Evolutionary conservation across 176 grass and related monocot species (phyloP).

Genomic region (Saccharum spontaneum): DNA sequence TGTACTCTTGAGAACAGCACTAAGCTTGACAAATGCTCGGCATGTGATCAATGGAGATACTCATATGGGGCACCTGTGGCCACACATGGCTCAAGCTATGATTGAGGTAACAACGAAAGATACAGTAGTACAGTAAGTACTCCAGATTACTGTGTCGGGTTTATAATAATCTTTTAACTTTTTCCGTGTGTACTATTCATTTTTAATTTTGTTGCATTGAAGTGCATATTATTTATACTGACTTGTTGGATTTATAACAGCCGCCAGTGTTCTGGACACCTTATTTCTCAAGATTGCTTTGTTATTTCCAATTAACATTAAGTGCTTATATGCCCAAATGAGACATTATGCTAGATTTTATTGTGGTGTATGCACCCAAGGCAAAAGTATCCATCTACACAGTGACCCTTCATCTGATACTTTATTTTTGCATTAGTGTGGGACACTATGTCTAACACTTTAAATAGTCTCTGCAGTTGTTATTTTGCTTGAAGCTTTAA

Average conservation of each 20-base stretch:
- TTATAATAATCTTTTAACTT: neutral
- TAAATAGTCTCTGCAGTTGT: neutral
- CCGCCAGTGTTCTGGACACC: neutral
- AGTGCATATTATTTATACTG: neutral
- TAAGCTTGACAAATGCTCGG: conserved; percentile 85
- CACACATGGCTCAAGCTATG: conserved; percentile 47
- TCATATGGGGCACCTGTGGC: conserved; percentile 68
- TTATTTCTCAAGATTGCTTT: neutral
- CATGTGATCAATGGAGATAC: conserved; percentile 86
- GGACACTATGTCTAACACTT: neutral
- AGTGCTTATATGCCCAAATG: neutral
- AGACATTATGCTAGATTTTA: neutral
- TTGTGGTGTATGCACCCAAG: neutral
- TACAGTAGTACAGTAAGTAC: conserved; percentile 32
- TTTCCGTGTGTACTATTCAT: neutral
- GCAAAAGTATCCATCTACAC: neutral
- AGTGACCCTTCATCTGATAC: neutral
- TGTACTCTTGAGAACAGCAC: conserved; percentile 81
- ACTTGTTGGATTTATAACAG: neutral
- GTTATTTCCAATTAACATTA: neutral
- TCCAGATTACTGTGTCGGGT: neutral
- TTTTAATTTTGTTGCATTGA: neutral
- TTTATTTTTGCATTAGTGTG: neutral
- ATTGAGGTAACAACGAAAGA: conserved; percentile 31
- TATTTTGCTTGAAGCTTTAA: conserved; percentile 4